Conservation (phyloP, 495 filamentous ascomycete species). For the Lentithecium fluviatile region DNA sequence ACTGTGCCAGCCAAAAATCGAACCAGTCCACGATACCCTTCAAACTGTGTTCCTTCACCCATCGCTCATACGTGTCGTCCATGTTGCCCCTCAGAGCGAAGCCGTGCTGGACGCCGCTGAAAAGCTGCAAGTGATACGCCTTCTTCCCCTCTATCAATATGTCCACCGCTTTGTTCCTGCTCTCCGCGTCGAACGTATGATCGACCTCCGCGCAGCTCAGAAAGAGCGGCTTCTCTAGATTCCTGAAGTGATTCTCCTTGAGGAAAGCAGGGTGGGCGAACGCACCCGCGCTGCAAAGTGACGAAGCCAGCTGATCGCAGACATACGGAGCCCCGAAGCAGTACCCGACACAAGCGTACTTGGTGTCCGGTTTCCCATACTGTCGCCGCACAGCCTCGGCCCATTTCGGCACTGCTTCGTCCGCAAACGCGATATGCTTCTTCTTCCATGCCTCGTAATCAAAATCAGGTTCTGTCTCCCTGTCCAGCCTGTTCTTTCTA, state of each 20-base stretch:
- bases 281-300: slow-evolving; percentile 40
- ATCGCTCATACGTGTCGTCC: slow-evolving; percentile 32
- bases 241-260: slow-evolving; percentile 44
- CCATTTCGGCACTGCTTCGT: slow-evolving; percentile 43
- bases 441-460: slow-evolving; percentile 46
- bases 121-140: slow-evolving; percentile 32
- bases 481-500: slow-evolving; percentile 40
- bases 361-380: slow-evolving; percentile 40
- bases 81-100: slow-evolving; percentile 33
- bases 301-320: slow-evolving; percentile 38
- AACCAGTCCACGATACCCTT: slow-evolving; percentile 44
- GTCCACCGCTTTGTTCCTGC: slow-evolving; percentile 30
- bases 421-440: slow-evolving; percentile 43
- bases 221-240: slow-evolving; percentile 35
- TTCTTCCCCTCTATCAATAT: slow-evolving; percentile 32
- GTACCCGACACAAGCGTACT: slow-evolving; percentile 46
- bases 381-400: slow-evolving; percentile 35
- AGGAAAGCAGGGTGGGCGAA: slow-evolving; percentile 48
- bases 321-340: slow-evolving; percentile 50
- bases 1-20: slow-evolving; percentile 41
- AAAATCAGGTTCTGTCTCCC: slow-evolving; percentile 42
- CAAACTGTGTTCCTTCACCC: slow-evolving; percentile 45
- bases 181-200: slow-evolving; percentile 33
- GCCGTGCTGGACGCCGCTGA: slow-evolving; percentile 34
- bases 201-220: slow-evolving; percentile 37